These are phyloP conservation scores for Conidiobolus incongruus DNA, from an alignment of 371 early-diverging fungal species.

Conservation along the genomic window DNA sequence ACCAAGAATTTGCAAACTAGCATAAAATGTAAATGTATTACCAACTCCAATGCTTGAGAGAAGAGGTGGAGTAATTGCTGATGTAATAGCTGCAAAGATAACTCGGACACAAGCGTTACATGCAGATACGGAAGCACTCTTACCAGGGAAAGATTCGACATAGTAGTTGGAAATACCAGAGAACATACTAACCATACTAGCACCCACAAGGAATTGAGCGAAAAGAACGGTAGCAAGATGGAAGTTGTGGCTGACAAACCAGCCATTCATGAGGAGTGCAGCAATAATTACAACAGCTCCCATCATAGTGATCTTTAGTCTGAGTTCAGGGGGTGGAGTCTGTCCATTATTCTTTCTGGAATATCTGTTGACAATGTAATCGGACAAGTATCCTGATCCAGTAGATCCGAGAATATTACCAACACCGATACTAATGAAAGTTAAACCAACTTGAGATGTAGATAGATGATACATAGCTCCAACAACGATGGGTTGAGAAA, in stretches of 20 bases:
- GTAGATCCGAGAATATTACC: slow-evolving; percentile 20
- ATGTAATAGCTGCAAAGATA: background rate
- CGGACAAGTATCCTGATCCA: slow-evolving; percentile 15
- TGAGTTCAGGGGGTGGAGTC: slow-evolving; percentile 8
- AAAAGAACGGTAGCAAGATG: slow-evolving; percentile 4
- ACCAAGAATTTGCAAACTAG: background rate
- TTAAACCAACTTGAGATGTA: slow-evolving; percentile 16
- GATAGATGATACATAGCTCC: slow-evolving; percentile 9
- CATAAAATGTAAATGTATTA: background rate
- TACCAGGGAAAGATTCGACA: slow-evolving; percentile 2
- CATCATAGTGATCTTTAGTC: slow-evolving; percentile 15
- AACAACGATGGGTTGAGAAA: slow-evolving; percentile 13
- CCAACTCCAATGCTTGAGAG: background rate
- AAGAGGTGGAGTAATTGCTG: background rate
- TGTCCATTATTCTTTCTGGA: background rate
- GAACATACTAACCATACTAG: background rate
- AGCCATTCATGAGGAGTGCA: slow-evolving; percentile 17
- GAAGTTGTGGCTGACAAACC: slow-evolving; percentile 12
- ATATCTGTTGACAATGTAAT: slow-evolving; percentile 8
- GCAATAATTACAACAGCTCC: slow-evolving; percentile 14
- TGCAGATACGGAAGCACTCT: slow-evolving; percentile 2
- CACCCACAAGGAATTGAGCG: background rate
- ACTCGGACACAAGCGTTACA: background rate
- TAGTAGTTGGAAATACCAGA: slow-evolving; percentile 1
- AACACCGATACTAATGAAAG: slow-evolving; percentile 17